phyloP scores from a whole-genome alignment of 176 grass and related monocot species.

The Triticum dicoccoides region DNA sequence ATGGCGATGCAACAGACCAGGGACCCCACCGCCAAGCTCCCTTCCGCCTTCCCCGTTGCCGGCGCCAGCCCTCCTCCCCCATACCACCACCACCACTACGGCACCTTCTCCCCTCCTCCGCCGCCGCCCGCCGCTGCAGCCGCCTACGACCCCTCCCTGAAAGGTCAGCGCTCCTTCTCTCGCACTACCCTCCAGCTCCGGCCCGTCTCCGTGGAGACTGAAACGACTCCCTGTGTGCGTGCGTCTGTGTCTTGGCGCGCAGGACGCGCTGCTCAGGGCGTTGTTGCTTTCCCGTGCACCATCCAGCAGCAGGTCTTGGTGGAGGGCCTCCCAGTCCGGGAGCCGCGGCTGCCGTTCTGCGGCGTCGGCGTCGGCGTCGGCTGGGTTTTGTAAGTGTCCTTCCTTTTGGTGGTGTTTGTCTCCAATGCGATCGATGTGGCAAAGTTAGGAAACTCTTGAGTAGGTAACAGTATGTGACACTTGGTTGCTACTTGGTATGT shows the following conservation, averaged over 20 bases:
- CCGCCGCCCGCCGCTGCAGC: background rate
- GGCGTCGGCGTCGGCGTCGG: slow-evolving; percentile 55
- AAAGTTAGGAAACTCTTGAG: background rate
- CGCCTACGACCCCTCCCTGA: background rate
- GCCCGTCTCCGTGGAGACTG: background rate
- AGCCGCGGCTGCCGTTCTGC: slow-evolving; percentile 50
- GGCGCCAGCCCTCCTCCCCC: background rate
- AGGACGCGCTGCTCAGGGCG: slow-evolving; percentile 14
- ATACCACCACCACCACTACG: slow-evolving; percentile 19
- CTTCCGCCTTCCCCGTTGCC: background rate
- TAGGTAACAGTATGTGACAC: background rate
- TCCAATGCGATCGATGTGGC: background rate
- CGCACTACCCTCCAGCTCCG: background rate
- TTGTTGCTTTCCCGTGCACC: slow-evolving; percentile 9
- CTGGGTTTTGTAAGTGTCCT: slow-evolving; percentile 55
- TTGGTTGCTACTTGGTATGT: background rate
- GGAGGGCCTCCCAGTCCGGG: slow-evolving; percentile 40
- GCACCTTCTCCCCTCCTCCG: slow-evolving; percentile 31
- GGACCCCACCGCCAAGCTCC: background rate
- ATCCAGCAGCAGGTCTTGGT: slow-evolving; percentile 43
- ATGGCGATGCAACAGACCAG: slow-evolving; percentile 19
- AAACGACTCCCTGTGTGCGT: background rate
- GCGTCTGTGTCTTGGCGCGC: background rate
- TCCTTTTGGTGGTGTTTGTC: background rate
- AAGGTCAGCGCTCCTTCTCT: slow-evolving; percentile 4